Base-by-base conservation (phyloP, 176 grass and related monocot genomes). In the Ampelocalamus luodianensis region DNA sequence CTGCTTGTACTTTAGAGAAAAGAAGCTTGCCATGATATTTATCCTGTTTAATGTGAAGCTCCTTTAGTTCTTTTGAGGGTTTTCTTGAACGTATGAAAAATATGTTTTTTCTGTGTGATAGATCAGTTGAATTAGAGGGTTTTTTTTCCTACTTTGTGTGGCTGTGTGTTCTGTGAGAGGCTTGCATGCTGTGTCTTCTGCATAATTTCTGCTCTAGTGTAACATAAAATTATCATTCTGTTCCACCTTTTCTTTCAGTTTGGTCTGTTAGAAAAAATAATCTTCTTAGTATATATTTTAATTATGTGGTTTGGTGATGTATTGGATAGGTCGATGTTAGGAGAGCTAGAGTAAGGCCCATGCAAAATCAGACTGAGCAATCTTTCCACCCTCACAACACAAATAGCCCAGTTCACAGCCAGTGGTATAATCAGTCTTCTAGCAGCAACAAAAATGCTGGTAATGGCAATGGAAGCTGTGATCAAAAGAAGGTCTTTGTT, bases 401-500 rank as follows among this genome's bases (percentile, higher is more conserved):
- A 54, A 63, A 82, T 48, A 66, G 49, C 17, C 51, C 59, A 18
- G 16, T 81, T 76, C 54, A 68, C 4, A 76, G 14, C 42, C 44
- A 67, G 0, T 10, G 39, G 53, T 80, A 66, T 36, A 66, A 13
- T 65, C 77, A 61, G 4, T 65, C 42, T 54, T 48, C 40, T 66
- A 83, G 40, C 16, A 78, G 58, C 3, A 69, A 39, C 20, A 27
- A 34, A 20, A 38, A 64, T 82, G 55, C 0, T 65, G 42, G 39
- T 22, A 22, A 63, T 46, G 58, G 39, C 5, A 3, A 46, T 42
- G 24, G 58, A 64, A 26, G 15, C 10, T 32, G 0, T 45, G 65
- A 58, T 74, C 44, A 38, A 38, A 87, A 89, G 9, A 93, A 97
- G 76, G 68, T 97, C 3, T 97, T 94, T 87, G 69, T 94, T 8